Conservation (phyloP, 1,139 yeast species). For the Blastobotrys aristatus region DNA sequence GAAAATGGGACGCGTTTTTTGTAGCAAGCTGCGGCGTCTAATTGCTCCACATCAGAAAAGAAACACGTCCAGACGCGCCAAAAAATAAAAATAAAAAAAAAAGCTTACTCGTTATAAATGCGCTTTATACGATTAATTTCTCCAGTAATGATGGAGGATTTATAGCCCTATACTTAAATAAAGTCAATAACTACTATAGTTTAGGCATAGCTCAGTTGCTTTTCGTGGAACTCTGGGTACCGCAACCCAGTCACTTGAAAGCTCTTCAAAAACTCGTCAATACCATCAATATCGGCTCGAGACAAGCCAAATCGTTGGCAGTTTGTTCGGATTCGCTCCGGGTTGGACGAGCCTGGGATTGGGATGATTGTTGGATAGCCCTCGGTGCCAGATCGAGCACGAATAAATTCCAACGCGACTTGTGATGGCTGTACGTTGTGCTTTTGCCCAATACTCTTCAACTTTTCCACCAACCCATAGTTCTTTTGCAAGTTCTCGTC, state of each 20-base stretch:
- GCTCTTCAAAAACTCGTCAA: constrained; percentile 39
- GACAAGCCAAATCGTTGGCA: constrained; percentile 44
- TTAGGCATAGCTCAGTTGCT: constrained; percentile 1
- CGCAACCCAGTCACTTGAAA: constrained; percentile 48
- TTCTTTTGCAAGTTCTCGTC: constrained; percentile 55
- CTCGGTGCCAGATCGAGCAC: constrained; percentile 31
- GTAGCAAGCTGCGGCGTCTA: too few relatives aligned
- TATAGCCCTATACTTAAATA: too few relatives aligned
- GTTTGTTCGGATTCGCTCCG: constrained; percentile 56
- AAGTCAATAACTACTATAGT: too few relatives aligned
- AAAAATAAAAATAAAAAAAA: too few relatives aligned
- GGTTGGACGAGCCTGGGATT: constrained; percentile 69
- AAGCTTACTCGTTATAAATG: too few relatives aligned
- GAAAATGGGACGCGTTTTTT: too few relatives aligned
- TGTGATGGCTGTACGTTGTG: constrained; percentile 55
- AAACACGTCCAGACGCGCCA: too few relatives aligned
- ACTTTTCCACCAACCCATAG: constrained; percentile 43
- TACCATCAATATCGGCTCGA: constrained; percentile 46
- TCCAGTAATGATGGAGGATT: too few relatives aligned
- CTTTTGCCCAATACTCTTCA: constrained; percentile 43
- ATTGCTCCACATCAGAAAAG: too few relatives aligned
- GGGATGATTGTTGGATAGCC: constrained; percentile 60
- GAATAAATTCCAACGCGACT: constrained; percentile 69
- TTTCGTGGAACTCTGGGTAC: constrained; percentile 32
- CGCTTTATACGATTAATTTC: too few relatives aligned